Conservation (phyloP, 108 stramenopile species). For the Seminavis robusta region DNA sequence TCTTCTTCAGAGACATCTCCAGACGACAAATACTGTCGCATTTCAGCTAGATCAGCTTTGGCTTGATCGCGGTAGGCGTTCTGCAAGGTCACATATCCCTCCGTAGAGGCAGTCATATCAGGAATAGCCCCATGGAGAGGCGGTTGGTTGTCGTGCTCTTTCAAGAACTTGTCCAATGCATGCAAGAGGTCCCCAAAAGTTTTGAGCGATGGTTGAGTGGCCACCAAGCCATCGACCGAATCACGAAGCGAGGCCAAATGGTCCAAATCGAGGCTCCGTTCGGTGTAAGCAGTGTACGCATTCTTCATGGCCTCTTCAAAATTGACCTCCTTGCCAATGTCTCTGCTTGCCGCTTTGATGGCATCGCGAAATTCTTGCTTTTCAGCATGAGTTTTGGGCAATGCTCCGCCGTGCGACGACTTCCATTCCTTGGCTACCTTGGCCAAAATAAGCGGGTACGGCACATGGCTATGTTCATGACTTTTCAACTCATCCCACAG, state of each 20-base stretch:
- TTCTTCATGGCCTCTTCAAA: slow-evolving; percentile 81
- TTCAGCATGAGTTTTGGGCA: slow-evolving; percentile 62
- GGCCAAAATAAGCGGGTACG: slow-evolving; percentile 78
- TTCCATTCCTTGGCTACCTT: slow-evolving; percentile 54
- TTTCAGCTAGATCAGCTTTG: slow-evolving; percentile 42
- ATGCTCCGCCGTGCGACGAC: slow-evolving; percentile 8
- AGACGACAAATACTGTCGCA: slow-evolving; percentile 5
- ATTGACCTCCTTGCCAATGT: slow-evolving; percentile 73
- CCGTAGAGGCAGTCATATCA: slow-evolving; percentile 91
- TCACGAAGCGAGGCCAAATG: slow-evolving; percentile 1
- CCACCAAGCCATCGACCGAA: not conserved
- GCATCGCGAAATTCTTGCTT: slow-evolving; percentile 75
- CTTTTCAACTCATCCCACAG: slow-evolving; percentile 42
- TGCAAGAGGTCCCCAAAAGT: slow-evolving; percentile 20
- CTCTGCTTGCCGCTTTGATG: slow-evolving; percentile 52
- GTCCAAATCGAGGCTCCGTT: slow-evolving; percentile 21
- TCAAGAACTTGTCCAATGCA: slow-evolving; percentile 55
- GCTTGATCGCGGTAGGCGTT: slow-evolving; percentile 70
- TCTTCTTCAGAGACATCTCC: slow-evolving; percentile 50
- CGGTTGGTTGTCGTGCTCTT: slow-evolving; percentile 42
- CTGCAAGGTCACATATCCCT: slow-evolving; percentile 80
- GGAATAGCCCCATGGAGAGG: slow-evolving; percentile 89
- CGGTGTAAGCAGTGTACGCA: slow-evolving; percentile 82
- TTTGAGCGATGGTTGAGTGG: slow-evolving; percentile 12
- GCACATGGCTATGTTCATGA: slow-evolving; percentile 78